Base-by-base conservation (phyloP, 78 protist genomes). In the Dictyostelium citrinum region DNA sequence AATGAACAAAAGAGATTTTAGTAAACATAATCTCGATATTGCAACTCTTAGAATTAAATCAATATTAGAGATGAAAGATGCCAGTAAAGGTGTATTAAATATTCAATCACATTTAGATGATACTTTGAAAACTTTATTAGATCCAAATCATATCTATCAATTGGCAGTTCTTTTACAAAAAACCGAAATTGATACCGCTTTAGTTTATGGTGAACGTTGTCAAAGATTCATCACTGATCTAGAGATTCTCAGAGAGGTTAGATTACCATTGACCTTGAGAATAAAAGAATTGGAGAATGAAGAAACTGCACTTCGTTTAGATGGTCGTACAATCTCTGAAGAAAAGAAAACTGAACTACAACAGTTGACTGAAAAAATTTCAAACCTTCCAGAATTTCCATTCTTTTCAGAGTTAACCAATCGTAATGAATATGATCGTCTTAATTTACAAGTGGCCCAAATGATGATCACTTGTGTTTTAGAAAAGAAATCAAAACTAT, bases 131-230 rank as follows among this genome's bases (percentile, higher is more conserved):
- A 88, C 85, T 9, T 12, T 88, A 8, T 14, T 39, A 3, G 93
- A 88, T 68, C 93, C 93, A 55, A 61, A 17, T 2, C 93, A 88
- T 83, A 88, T 88, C 70, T 88, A 49, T 43, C 46, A 88, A 39
- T 46, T 88, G 22, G 93, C 93, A 4, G 20, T 64, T 7, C 17
- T 78, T 0, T 29, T 88, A 4, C 37, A 43, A 16, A 43, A 58
- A 0, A 70, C 81, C 14, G 95, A 90, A 35, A 70, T 35, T 24
- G 90, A 90, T 33, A 72, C 84, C 0, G 72, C 90, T 8, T 11
- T 90, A 4, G 37, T 41, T 1, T 90, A 77, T 64, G 95, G 95
- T 81, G 90, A 90, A 29, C 14, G 95, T n/a, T 90, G 95, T 55
- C 95, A 90, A 81, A 35, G 58, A 33, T 45, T 43, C n/a, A 90